These are phyloP conservation scores for Jatropha curcas DNA, from an alignment of 345 rosid genomes.

Conservation along the genomic window DNA sequence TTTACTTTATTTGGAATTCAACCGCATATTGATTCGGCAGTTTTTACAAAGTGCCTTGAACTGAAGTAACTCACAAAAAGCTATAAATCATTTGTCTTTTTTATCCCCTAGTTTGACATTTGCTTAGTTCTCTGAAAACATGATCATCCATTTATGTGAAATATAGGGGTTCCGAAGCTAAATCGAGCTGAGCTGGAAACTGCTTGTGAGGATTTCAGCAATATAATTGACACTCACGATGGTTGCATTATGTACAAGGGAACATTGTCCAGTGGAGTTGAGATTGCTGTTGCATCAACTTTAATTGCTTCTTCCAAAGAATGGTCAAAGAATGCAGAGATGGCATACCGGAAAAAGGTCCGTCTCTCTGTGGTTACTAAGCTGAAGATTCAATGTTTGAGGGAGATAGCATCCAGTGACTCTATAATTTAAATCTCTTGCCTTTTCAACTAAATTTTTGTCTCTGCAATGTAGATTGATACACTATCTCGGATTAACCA, in stretches of 20 bases:
- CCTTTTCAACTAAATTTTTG: background rate
- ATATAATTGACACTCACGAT: slow-evolving; percentile 62
- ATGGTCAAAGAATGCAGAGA: slow-evolving; percentile 70
- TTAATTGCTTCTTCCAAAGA: slow-evolving; percentile 46
- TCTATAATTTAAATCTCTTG: background rate
- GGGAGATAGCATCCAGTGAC: background rate
- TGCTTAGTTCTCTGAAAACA: background rate
- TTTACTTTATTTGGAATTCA: background rate
- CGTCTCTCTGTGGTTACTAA: background rate
- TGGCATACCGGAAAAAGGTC: slow-evolving; percentile 75
- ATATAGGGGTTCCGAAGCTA: slow-evolving; percentile 90
- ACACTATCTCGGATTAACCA: slow-evolving; percentile 79
- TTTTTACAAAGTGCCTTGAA: background rate
- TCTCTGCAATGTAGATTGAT: slow-evolving; percentile 50
- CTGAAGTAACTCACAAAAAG: too few species aligned
- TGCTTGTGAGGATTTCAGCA: slow-evolving; percentile 99
- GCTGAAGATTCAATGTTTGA: background rate
- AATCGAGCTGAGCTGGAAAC: slow-evolving; percentile 81
- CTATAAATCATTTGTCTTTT: background rate
- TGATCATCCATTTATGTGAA: background rate
- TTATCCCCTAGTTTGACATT: background rate
- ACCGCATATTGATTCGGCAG: background rate
- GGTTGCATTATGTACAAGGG: slow-evolving; percentile 79
- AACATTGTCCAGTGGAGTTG: slow-evolving; percentile 96
- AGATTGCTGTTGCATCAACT: slow-evolving; percentile 80